Base-by-base conservation (phyloP, 2,329 filamentous ascomycete species). In the Daldinia eschscholtzii region DNA sequence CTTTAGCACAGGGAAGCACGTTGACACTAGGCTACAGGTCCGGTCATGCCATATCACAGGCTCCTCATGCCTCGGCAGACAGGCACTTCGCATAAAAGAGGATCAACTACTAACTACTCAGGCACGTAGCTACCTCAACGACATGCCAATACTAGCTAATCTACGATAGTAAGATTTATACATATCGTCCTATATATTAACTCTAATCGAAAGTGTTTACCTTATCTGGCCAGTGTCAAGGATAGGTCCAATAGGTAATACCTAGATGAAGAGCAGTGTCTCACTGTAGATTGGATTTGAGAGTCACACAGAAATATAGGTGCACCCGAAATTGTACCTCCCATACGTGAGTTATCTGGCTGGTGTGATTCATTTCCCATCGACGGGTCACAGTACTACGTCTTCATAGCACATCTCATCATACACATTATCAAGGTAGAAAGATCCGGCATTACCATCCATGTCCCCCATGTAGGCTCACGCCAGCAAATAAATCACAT, bases 121-220 rank as follows among this genome's bases (percentile, higher is more conserved):
- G 39, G 20, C 18, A 35, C 59, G 42, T 42, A 20, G 18, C 28
- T 50, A 50, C 39, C 30, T 57, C 33, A 18, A 57, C 12, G 9
- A 42, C 6, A 50, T 50, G 26, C n/a, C 13, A 9, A 23, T 13
- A 13, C 20, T 13, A 4, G 6, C 15, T 26, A 30, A 50, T 50
- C 26, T 28, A 26, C 30, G 9, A 48, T 61, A 67, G 39, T 61
- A 67, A 57, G 60, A 70, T 64, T 18, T 28, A 15, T 28, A 4
- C 18, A 28, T 4, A 10, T 15, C 10, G 20, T 30, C 26, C 23
- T 35, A 57, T 52, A n/a, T 15, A 48, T 59, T 33, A 23, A 42
- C 15, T 12, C n/a, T 26, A 33, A 18, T 41, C 35, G 10, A 41
- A 50, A 58, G 30, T 57, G 53, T 48, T 26, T 56, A 10, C 37